Percentiles rank a stretch among this genome's conserved stretches.
Evolutionary conservation across 2,329 filamentous ascomycete genomes (phyloP).

Genomic region (Fusarium chaquense): DNA sequence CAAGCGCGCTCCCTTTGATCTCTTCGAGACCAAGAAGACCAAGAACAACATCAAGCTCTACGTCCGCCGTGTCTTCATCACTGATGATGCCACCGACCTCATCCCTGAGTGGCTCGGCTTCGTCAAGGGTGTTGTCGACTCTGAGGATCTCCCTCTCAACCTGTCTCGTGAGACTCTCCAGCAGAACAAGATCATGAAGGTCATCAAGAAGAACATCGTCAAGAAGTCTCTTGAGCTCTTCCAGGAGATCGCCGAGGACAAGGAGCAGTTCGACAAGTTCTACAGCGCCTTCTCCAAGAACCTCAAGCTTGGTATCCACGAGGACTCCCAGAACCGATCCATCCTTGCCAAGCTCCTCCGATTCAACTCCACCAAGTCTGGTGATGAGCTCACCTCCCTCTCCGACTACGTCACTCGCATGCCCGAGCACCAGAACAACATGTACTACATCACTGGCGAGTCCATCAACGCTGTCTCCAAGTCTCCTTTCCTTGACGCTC

Average conservation of each 20-base stretch:
- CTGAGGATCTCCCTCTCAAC: slow-evolving; percentile 99
- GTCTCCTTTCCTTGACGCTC: slow-evolving; percentile 98
- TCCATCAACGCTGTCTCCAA: slow-evolving; percentile 97
- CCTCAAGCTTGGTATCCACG: slow-evolving; percentile 99
- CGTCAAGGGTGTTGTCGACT: slow-evolving; percentile 99
- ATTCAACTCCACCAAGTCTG: slow-evolving; percentile 99
- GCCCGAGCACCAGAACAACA: slow-evolving; percentile 99
- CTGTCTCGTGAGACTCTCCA: slow-evolving; percentile 99
- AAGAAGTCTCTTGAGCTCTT: slow-evolving; percentile 99
- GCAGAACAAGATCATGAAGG: slow-evolving; percentile 99
- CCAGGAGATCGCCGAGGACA: slow-evolving; percentile 98
- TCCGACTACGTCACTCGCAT: slow-evolving; percentile 98
- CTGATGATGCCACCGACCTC: slow-evolving; percentile 98
- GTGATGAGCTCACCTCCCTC: slow-evolving; percentile 94
- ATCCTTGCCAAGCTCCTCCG: slow-evolving; percentile 97
- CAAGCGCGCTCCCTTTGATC: slow-evolving; percentile 99
- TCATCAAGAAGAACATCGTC: slow-evolving; percentile 99
- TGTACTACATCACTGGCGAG: slow-evolving; percentile 99
- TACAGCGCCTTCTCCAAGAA: slow-evolving; percentile 99
- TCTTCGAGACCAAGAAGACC: slow-evolving; percentile 99
- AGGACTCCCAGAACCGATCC: slow-evolving; percentile 97
- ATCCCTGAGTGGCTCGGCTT: slow-evolving; percentile 99
- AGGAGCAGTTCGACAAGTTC: slow-evolving; percentile 99
- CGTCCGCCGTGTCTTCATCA: slow-evolving; percentile 99
- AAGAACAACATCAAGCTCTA: slow-evolving; percentile 99